phyloP scores from a whole-genome alignment of 1,284 basidiomycete species.

The Moesziomyces antarcticus region DNA sequence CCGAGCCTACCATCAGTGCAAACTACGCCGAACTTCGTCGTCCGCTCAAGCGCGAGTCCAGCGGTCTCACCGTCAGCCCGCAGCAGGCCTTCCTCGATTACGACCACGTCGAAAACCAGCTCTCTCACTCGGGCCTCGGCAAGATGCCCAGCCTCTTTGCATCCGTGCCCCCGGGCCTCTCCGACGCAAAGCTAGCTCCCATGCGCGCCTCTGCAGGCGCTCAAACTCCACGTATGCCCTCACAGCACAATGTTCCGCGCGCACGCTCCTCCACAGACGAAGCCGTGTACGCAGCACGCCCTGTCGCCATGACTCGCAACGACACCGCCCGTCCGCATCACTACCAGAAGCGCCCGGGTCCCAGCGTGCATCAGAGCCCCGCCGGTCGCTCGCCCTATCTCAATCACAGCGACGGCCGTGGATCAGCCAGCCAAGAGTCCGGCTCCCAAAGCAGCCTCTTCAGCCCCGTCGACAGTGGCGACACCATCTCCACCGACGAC shows the following conservation, averaged over 20 bases:
- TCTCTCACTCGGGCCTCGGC: constrained; percentile 46
- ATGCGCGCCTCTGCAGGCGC: constrained; percentile 8
- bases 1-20: constrained; percentile 14
- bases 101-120: constrained; percentile 44
- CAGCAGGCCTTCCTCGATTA: constrained; percentile 59
- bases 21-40: constrained; percentile 22
- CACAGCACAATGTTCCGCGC: constrained; percentile 19
- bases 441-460: constrained; percentile 50
- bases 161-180: constrained; percentile 39
- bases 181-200: constrained; percentile 25
- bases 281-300: constrained; percentile 16
- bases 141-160: constrained; percentile 51
- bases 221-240: constrained; percentile 23
- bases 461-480: constrained; percentile 50
- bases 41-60: constrained; percentile 48
- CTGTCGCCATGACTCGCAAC: constrained; percentile 40
- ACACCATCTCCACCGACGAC: constrained; percentile 54
- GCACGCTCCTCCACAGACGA: constrained; percentile 22
- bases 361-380: constrained; percentile 29
- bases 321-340: constrained; percentile 47
- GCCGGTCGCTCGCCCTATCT: constrained; percentile 28
- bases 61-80: constrained; percentile 62
- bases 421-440: constrained; percentile 36
- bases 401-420: constrained; percentile 24
- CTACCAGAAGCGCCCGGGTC: constrained; percentile 43